Evolutionary conservation across 768 basidiomycete genomes (phyloP), one percentile per base, ranked within the genome.

Genomic region (Epithele typhae): DNA sequence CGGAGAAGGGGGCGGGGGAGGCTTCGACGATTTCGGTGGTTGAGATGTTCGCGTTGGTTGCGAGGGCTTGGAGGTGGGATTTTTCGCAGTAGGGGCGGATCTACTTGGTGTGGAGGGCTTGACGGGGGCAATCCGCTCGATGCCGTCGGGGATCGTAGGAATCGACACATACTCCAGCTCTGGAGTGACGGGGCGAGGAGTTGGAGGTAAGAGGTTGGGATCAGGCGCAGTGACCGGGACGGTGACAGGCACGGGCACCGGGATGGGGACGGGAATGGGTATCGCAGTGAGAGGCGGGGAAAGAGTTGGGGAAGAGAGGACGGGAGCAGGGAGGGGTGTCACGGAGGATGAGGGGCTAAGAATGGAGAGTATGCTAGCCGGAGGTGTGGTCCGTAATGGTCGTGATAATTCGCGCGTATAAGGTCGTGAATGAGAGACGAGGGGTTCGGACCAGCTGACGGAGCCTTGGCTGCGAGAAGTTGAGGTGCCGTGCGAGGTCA

Each of bases 151-250:
- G 15, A 60, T 58, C 25, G 43, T 46, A 30, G 61, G 61, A 3
- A 55, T 25, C 6, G 56, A 21, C n/a, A 51, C 40, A 39, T 63
- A 63, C 25, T 59, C 57, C 5, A 63, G 56, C 30, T 63, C 61
- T 19, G 61, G 58, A 3, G 59, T 50, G 17, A 52, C 56, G 5
- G 47, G 36, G 2, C 44, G 47, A 4, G 33, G 45, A 2, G 22
- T 46, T 17, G 33, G 43, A 5, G 27, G 45, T 22, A n/a, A n/a
- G n/a, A 23, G 3, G 12, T 40, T 19, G 18, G 42, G 43, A 14
- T 39, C n/a, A 15, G 9, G 9, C 30, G 15, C 30, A 9, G 30
- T 32, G 15, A 15, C 9, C 30, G 9, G 9, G 34, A 41, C 40
- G 22, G 40, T 18, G 17, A 27, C 23, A 22, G 25, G 36, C 12